Conservation (phyloP, 1,284 basidiomycete species). For the Entoloma clypeatum region DNA sequence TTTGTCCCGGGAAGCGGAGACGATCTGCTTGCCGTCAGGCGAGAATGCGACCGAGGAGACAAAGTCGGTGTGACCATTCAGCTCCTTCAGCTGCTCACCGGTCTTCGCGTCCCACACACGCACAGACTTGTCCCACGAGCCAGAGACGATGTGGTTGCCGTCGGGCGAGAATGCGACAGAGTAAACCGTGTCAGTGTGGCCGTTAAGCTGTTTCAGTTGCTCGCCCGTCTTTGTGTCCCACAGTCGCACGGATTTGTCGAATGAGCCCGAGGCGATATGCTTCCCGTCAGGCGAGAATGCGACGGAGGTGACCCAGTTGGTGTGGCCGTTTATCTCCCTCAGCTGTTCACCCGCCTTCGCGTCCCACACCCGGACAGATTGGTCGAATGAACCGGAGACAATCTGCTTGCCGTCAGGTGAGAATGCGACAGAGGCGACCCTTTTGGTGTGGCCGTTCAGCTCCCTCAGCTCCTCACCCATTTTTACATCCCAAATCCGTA, state of each 20-base stretch:
- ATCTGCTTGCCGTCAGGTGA: constrained; percentile 1
- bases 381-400: no score
- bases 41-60: not conserved
- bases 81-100: not conserved
- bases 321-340: no score
- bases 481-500: constrained; percentile 4
- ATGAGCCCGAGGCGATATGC: constrained; percentile 2
- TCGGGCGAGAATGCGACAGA: not conserved
- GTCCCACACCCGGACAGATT: no score
- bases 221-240: no score
- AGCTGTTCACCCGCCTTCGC: no score
- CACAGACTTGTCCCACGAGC: no score
- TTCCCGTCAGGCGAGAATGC: no score
- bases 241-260: not conserved
- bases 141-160: not conserved
- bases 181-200: no score
- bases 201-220: no score
- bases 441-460: no score
- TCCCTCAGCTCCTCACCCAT: not conserved
- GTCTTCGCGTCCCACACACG: no score
- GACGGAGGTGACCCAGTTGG: no score
- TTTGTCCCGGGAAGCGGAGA: not conserved
- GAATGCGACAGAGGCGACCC: not conserved
- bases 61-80: constrained; percentile 1
- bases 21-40: not conserved